Evolutionary conservation across 208 protist species (phyloP).

Genomic region (Trypanosoma cruzi): DNA sequence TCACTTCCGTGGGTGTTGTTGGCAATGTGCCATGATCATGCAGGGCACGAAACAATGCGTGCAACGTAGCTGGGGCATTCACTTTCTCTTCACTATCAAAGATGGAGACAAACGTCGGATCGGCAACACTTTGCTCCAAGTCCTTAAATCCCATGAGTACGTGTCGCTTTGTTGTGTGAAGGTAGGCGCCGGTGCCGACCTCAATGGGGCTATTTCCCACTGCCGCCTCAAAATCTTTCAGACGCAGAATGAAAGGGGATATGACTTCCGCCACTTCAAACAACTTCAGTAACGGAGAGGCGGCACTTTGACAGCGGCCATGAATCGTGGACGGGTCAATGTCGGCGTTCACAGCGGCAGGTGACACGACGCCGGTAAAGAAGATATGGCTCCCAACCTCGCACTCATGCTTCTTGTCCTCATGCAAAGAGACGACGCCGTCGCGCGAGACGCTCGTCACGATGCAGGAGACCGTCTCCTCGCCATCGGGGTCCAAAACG

Average conservation of each 20-base stretch:
- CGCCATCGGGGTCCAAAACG: conserved; percentile 84
- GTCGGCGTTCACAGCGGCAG: conserved; percentile 48
- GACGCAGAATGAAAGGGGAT: conserved; percentile 65
- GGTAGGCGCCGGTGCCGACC: conserved; percentile 74
- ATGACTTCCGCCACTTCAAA: conserved; percentile 79
- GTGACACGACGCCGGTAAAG: conserved; percentile 67
- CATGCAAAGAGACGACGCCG: conserved; percentile 81
- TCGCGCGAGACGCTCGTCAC: conserved; percentile 73
- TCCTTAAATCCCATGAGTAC: conserved; percentile 52
- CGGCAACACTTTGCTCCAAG: conserved; percentile 50
- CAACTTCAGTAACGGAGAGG: conserved; percentile 37
- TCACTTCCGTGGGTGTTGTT: conserved; percentile 35
- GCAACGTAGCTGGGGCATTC: conserved; percentile 57
- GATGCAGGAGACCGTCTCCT: conserved; percentile 81
- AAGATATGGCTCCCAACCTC: conserved; percentile 82
- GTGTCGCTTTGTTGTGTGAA: conserved; percentile 91
- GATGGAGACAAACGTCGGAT: conserved; percentile 62
- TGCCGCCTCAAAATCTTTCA: conserved; percentile 41
- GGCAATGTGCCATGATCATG: conserved; percentile 32
- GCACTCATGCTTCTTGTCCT: conserved; percentile 89
- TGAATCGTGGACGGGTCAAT: conserved; percentile 23
- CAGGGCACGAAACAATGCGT: conserved; percentile 80
- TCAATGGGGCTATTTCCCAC: conserved; percentile 31
- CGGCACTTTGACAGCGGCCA: background rate
- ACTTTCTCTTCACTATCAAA: conserved; percentile 90